These are phyloP conservation scores for Trichoderma breve DNA, from an alignment of 2,329 filamentous ascomycete genomes.

Conservation along the genomic window DNA sequence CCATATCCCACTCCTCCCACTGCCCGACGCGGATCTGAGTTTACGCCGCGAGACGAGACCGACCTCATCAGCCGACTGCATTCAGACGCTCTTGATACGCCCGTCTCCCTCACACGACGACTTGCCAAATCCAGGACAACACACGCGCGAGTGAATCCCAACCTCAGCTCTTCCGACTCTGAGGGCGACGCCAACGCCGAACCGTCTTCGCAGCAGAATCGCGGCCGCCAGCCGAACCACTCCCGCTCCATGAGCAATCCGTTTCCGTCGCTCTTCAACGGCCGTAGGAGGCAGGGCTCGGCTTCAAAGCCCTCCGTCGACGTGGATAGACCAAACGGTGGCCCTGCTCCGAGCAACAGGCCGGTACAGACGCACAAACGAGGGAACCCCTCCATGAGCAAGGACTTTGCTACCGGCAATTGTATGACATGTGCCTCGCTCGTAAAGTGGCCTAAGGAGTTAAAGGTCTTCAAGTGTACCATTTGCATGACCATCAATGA, in stretches of 20 bases:
- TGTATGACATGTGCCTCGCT: conserved; percentile 85
- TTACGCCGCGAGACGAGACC: conserved; percentile 26
- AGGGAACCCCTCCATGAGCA: conserved; percentile 40
- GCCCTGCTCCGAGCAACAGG: conserved; percentile 24
- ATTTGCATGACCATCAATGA: conserved; percentile 86
- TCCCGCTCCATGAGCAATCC: conserved; percentile 73
- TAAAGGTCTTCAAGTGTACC: conserved; percentile 76
- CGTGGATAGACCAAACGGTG: conserved; percentile 31
- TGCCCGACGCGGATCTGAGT: conserved; percentile 30
- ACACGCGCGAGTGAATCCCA: conserved; percentile 29
- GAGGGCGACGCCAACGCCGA: conserved; percentile 30
- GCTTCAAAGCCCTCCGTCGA: conserved; percentile 36
- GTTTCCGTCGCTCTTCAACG: conserved; percentile 68
- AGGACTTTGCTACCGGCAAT: conserved; percentile 65
- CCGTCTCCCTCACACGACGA: conserved; percentile 30
- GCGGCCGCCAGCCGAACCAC: conserved; percentile 27
- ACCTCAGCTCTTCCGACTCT: conserved; percentile 47
- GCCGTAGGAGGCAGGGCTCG: conserved; percentile 51
- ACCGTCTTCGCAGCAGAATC: conserved; percentile 26
- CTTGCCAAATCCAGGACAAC: conserved; percentile 30
- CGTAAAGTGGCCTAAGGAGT: conserved; percentile 72
- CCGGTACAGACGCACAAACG: conserved; percentile 29
- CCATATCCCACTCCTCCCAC: conserved; percentile 24
- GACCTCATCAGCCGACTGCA: conserved; percentile 40
- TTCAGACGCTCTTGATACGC: conserved; percentile 35